phyloP scores from a whole-genome alignment of 805 yeast species.

The Yarrowia sp. region DNA sequence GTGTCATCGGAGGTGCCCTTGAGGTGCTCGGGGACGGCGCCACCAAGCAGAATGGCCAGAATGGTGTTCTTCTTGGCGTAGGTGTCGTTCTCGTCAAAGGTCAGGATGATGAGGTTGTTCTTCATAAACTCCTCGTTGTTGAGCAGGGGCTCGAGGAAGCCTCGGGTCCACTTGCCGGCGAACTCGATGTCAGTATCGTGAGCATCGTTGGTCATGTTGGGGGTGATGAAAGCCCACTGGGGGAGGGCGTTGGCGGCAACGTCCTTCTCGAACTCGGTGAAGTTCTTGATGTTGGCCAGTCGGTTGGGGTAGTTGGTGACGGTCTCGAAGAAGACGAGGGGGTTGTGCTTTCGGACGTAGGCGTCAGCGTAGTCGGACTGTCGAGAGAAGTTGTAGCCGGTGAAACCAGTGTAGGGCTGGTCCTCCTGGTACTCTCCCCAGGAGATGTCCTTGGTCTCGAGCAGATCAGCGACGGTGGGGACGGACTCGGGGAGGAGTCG shows the following conservation, averaged over 20 bases:
- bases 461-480: conserved; percentile 49
- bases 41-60: conserved; percentile 49
- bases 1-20: conserved; percentile 48
- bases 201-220: conserved; percentile 55
- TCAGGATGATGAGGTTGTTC: conserved; percentile 46
- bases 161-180: conserved; percentile 48
- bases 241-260: conserved; percentile 45
- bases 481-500: conserved; percentile 47
- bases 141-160: conserved; percentile 47
- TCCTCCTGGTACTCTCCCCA: conserved; percentile 58
- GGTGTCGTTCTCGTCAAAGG: conserved; percentile 52
- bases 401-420: conserved; percentile 52
- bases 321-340: conserved; percentile 46
- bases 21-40: conserved; percentile 44
- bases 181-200: conserved; percentile 49
- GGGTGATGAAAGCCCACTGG: conserved; percentile 54
- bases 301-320: conserved; percentile 42
- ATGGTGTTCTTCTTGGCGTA: conserved; percentile 48
- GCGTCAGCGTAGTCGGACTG: conserved; percentile 47
- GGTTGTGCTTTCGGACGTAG: conserved; percentile 55
- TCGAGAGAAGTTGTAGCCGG: conserved; percentile 48
- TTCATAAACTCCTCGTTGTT: conserved; percentile 49
- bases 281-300: conserved; percentile 48
- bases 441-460: conserved; percentile 47
- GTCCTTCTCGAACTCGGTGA: conserved; percentile 47